phyloP scores from a whole-genome alignment of 768 basidiomycete species.

The Galerina sulciceps region DNA sequence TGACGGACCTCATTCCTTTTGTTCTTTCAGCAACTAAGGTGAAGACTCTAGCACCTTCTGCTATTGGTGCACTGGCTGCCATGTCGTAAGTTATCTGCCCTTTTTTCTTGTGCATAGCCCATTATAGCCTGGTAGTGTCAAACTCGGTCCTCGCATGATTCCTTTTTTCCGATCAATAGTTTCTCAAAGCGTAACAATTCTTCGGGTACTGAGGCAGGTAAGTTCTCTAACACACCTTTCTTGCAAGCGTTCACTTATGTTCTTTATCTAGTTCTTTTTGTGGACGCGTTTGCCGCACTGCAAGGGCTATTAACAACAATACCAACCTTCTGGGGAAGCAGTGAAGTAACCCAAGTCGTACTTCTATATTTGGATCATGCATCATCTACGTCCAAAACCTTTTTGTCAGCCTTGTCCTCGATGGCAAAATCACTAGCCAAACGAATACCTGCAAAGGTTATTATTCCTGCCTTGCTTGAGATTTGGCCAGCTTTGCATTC shows the following conservation, averaged over 20 bases:
- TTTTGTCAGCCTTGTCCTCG: slow-evolving; percentile 37
- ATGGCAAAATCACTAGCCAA: slow-evolving; percentile 74
- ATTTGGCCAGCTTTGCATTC: slow-evolving; percentile 51
- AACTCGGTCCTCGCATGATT: slow-evolving; percentile 87
- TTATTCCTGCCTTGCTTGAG: slow-evolving; percentile 67
- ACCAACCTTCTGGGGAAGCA: slow-evolving; percentile 79
- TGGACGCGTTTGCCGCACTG: slow-evolving; percentile 52
- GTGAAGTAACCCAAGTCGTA: slow-evolving; percentile 61
- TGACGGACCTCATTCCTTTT: slow-evolving; percentile 63
- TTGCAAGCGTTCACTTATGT: slow-evolving; percentile 1
- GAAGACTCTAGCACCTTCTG: slow-evolving; percentile 39
- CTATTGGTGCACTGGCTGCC: slow-evolving; percentile 58
- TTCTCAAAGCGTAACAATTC: slow-evolving; percentile 52
- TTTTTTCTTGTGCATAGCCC: neutral
- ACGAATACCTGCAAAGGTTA: slow-evolving; percentile 64
- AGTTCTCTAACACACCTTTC: neutral
- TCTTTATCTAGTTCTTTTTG: slow-evolving; percentile 28
- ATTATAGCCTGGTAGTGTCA: slow-evolving; percentile 47
- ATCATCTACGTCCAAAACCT: slow-evolving; percentile 33
- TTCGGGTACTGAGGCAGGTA: slow-evolving; percentile 47
- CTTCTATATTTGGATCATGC: slow-evolving; percentile 57
- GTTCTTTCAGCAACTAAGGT: slow-evolving; percentile 54
- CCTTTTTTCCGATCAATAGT: slow-evolving; percentile 81
- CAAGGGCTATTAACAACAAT: slow-evolving; percentile 73
- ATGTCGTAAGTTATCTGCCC: slow-evolving; percentile 55